Evolutionary conservation across 345 rosid species (phyloP).

Genomic region (Eucalyptus globulus): DNA sequence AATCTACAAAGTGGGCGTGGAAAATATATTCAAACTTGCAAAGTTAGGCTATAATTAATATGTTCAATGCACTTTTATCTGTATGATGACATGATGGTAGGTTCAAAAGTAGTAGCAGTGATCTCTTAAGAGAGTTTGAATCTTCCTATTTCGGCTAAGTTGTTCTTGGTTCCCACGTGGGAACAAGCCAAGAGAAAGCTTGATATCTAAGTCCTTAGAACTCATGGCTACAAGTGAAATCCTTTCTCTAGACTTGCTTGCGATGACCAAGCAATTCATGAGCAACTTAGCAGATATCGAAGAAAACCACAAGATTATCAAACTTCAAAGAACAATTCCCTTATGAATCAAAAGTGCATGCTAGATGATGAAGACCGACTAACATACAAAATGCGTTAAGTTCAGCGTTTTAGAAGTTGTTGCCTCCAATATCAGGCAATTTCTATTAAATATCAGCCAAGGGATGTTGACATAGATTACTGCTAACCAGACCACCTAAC

Average conservation of each 20-base stretch:
- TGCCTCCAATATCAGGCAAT: neutral
- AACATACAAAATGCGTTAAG: too few relatives aligned
- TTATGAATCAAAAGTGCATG: too few relatives aligned
- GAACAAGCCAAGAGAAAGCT: accelerated
- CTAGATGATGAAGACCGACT: too few relatives aligned
- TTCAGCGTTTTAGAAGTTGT: too few relatives aligned
- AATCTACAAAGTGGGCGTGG: neutral
- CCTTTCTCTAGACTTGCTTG: neutral
- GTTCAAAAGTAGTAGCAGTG: neutral
- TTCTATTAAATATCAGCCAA: neutral
- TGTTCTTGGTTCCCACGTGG: neutral
- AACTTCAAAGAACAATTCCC: too few relatives aligned
- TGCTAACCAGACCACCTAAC: neutral
- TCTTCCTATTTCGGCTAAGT: neutral
- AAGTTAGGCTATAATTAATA: too few relatives aligned
- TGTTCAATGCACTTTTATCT: neutral
- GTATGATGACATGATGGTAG: neutral
- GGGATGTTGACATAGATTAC: neutral
- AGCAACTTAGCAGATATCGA: too few relatives aligned
- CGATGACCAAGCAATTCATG: too few relatives aligned
- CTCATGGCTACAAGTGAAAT: neutral
- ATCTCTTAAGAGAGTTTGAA: neutral
- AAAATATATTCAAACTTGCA: neutral
- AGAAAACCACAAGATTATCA: too few relatives aligned
- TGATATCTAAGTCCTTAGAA: neutral